phyloP scores from a whole-genome alignment of 1,139 yeast genomes.

The Suhomyces terraborum region DNA sequence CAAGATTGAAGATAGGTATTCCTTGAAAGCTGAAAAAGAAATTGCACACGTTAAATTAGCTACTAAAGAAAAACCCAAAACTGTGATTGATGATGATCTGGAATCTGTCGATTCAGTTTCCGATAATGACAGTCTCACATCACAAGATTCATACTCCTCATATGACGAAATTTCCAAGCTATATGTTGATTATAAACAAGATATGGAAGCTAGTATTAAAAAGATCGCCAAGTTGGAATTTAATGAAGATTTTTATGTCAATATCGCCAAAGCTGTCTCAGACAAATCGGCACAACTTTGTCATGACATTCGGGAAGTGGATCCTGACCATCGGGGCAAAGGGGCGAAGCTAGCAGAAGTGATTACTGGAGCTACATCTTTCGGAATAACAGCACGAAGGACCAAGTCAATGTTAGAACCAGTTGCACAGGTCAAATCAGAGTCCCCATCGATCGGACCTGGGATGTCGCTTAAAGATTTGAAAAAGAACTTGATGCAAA shows the following conservation, averaged over 20 bases:
- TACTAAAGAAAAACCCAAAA: conserved; percentile 1
- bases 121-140: conserved; percentile 22
- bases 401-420: conserved; percentile 47
- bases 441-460: conserved; percentile 23
- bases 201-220: conserved; percentile 24
- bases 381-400: conserved; percentile 43
- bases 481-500: conserved; percentile 29
- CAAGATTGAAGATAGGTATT: conserved; percentile 23
- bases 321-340: conserved; percentile 45
- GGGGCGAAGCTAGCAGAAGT: conserved; percentile 50
- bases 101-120: conserved; percentile 28
- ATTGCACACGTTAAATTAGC: not conserved
- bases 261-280: conserved; percentile 36
- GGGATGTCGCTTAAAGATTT: conserved; percentile 41
- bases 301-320: conserved; percentile 36
- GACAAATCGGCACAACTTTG: conserved; percentile 44
- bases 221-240: conserved; percentile 21
- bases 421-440: conserved; percentile 23
- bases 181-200: conserved; percentile 33
- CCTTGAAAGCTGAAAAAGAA: not conserved
- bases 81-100: conserved; percentile 17
- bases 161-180: conserved; percentile 42
- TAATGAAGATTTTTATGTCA: conserved; percentile 35
- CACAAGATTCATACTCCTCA: conserved; percentile 40
- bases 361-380: conserved; percentile 48